Evolutionary conservation across 1,284 basidiomycete species (phyloP), one percentile per base, ranked within the genome.

Genomic region (Gomphus bonarii): DNA sequence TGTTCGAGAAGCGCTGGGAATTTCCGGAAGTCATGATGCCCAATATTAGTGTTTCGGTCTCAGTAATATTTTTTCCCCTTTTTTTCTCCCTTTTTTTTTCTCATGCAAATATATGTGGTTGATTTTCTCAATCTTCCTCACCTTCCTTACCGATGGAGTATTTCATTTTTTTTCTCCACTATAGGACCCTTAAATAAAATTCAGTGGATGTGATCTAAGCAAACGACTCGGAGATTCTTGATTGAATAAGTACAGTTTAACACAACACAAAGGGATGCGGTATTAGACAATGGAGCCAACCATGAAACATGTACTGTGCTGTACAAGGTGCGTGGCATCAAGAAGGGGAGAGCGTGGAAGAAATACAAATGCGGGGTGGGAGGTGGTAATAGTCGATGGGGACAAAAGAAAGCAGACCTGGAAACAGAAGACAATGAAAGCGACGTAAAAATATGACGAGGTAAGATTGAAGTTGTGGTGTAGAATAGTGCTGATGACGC

Each of bases 1-100:
- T 62, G 86, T 91, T 58, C 75, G 85, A 56, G 87, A 90, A 62
- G 88, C 88, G 10, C 84, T 91, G n/a, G 61, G 60, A 14, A 28
- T 48, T 8, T 28, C 46, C 3, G 46, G 30, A 33, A 44, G 52
- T 44, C 52, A 54, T 44, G 49, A 49, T 10, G 38, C 48, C 14
- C 55, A 36, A 38, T 57, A 57, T 57, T 57, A 50, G 47, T 22
- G 11, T 30, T 31, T 28, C n/a, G 46, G n/a, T 48, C 25, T 28
- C 46, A 18, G 46, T 48, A 48, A 14, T n/a, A 25, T 25, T 25
- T 25, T 4, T 25, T 25, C 25, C 4, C 12, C 6, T 47, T 28
- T 48, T 48, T 28, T 48, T 14, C n/a, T n/a, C n/a, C n/a, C n/a
- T n/a, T n/a, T 47, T 28, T 48, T 48, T 28, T 48, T 14, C 28